Percentiles rank a stretch among this genome's conserved stretches.
These are phyloP conservation scores for Poa pratensis DNA, from an alignment of 176 grass and related monocot species.

Conservation along the genomic window DNA sequence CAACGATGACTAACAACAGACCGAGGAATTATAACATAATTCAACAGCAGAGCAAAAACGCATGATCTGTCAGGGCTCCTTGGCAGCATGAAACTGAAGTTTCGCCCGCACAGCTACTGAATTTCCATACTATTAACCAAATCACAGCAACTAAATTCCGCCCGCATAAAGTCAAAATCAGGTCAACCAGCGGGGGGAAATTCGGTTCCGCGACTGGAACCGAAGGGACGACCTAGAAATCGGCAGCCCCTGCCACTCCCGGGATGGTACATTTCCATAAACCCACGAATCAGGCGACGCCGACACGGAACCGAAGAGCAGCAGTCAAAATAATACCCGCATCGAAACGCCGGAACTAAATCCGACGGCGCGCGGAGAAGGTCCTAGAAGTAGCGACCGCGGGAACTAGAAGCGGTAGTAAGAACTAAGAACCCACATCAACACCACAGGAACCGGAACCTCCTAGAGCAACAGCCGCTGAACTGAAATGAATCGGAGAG, in stretches of 20 bases:
- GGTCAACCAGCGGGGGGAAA: background rate
- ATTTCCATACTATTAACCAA: background rate
- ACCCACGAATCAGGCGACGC: background rate
- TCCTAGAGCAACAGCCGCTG: background rate
- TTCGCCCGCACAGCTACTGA: background rate
- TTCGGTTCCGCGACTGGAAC: background rate
- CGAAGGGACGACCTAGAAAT: background rate
- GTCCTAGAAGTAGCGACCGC: background rate
- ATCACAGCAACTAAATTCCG: background rate
- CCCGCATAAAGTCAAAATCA: constrained; percentile 3
- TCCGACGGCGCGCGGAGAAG: background rate
- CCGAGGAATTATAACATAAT: background rate
- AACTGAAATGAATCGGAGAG: background rate
- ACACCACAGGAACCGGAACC: background rate
- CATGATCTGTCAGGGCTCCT: background rate
- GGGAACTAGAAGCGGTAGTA: background rate
- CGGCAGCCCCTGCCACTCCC: background rate
- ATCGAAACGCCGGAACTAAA: background rate
- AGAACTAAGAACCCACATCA: background rate
- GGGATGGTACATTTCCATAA: background rate
- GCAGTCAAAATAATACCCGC: background rate
- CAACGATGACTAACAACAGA: background rate
- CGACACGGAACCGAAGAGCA: constrained; percentile 8
- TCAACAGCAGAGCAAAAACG: background rate
- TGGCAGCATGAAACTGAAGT: background rate